Conservation (phyloP, 2,329 filamentous ascomycete genomes). For the Penicillium corylophilum region DNA sequence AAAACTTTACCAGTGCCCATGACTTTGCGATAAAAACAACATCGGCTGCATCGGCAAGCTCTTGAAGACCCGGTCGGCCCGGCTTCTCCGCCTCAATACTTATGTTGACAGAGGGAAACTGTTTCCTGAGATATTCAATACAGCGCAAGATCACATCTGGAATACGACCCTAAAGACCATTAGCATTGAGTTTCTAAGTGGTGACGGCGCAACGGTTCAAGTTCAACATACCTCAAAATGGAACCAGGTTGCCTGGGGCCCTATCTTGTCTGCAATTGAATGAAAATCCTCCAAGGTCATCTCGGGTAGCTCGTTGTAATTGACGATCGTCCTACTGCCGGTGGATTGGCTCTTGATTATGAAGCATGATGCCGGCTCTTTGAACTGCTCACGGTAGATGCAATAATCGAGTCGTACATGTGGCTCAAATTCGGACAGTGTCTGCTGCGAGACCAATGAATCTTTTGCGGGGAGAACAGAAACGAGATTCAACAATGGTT, state of each 20-base stretch:
- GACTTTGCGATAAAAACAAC: constrained; percentile 71
- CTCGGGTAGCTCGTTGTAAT: constrained; percentile 65
- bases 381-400: constrained; percentile 57
- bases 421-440: constrained; percentile 56
- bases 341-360: constrained; percentile 62
- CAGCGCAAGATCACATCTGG: constrained; percentile 61
- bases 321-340: constrained; percentile 68
- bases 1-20: constrained; percentile 69
- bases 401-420: constrained; percentile 55
- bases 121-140: constrained; percentile 55
- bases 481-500: constrained; percentile 38
- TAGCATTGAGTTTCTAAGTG: neutral
- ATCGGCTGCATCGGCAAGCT: constrained; percentile 63
- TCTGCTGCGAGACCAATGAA: constrained; percentile 53
- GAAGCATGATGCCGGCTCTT: constrained; percentile 66
- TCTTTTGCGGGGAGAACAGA: constrained; percentile 54
- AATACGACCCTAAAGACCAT: constrained; percentile 56
- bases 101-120: constrained; percentile 49
- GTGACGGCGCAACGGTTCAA: neutral
- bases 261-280: constrained; percentile 42
- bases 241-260: constrained; percentile 55
- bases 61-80: constrained; percentile 57
- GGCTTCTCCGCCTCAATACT: constrained; percentile 76
- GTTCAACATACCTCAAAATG: constrained; percentile 62
- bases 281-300: constrained; percentile 65